Evolutionary conservation across 139 green algal species (phyloP), one percentile per base, ranked within the genome.

Genomic region (Coelastrella sp.): DNA sequence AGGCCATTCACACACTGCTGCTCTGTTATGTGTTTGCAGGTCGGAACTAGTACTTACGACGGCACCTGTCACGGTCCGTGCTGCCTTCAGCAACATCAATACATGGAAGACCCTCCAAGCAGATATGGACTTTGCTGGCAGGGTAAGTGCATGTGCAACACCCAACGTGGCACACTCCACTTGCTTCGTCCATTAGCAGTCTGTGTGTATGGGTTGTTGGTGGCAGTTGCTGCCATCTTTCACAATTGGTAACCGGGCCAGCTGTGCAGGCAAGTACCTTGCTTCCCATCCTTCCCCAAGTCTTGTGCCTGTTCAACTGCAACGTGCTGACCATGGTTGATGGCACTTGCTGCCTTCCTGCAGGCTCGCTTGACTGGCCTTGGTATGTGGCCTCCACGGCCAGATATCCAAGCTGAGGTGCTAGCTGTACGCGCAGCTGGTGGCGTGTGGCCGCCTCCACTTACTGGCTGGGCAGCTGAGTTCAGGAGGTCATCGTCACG

Each of bases 81-180:
- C 92, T 13, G 95, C 95, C 66, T 97, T 96, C 89, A 94, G 88
- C 68, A 95, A 97, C 91, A 90, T 97, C 56, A 85, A 78, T 56
- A 93, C 96, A 54, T 94, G 91, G 93, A 91, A 92, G 56, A 80
- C 92, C 3, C 83, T 91, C 7, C 56, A 82, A 61, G 22, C 65
- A 20, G 87, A 91, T 66, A 47, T 86, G 64, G 10, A 68, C 78
- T 58, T 91, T 20, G 79, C 79, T 17, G 61, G 47, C 4, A 60
- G 87, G 64, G 87, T 91, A 14, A 65, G 77, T 23, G 23, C 11
- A 16, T 11, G 7, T 11, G 23, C 71, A 71, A 14, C 4, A 5
- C 3, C 64, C 64, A 71, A 2, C 32, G 32, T 47, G 32, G 32
- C 32, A 47, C 32, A 47, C 32, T 47, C 32, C 32, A 47, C 32